Evolutionary conservation across 495 filamentous ascomycete genomes (phyloP).

Genomic region (Barbatosphaeria neglecta): DNA sequence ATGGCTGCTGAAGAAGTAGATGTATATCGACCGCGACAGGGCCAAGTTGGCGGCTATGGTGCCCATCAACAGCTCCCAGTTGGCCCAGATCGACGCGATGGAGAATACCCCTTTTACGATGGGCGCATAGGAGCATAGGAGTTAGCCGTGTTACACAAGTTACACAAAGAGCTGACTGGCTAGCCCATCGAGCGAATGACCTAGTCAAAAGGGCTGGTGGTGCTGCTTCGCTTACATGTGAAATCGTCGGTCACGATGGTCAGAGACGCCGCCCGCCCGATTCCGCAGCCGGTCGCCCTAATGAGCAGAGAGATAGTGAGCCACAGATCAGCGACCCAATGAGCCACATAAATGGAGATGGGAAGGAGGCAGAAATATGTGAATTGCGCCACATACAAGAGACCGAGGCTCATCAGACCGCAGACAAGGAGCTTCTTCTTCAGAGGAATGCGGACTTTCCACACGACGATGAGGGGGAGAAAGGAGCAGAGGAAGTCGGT

Average conservation of each 20-base stretch:
- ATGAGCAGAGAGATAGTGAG: background rate
- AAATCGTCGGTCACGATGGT: slow-evolving; percentile 7
- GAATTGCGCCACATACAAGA: slow-evolving; percentile 3
- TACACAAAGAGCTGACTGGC: background rate
- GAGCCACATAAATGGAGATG: background rate
- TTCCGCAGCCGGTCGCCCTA: slow-evolving; percentile 6
- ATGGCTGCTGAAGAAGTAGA: slow-evolving; percentile 11
- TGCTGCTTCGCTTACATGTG: slow-evolving; percentile 5
- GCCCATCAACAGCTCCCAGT: slow-evolving; percentile 14
- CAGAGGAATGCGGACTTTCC: slow-evolving; percentile 10
- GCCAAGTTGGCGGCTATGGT: slow-evolving; percentile 16
- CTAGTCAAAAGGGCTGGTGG: background rate
- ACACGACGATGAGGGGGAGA: slow-evolving; percentile 13
- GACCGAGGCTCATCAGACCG: slow-evolving; percentile 11
- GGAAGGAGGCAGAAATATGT: background rate
- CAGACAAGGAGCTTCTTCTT: slow-evolving; percentile 10
- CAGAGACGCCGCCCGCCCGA: slow-evolving; percentile 8
- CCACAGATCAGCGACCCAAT: background rate
- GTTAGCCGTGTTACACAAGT: too few relatives aligned
- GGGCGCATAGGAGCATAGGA: background rate
- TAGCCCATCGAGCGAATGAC: too few relatives aligned
- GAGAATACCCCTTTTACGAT: slow-evolving; percentile 8
- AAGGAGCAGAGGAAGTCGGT: slow-evolving; percentile 17
- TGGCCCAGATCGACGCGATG: slow-evolving; percentile 17
- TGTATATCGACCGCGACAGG: slow-evolving; percentile 9